phyloP scores from a whole-genome alignment of 768 basidiomycete genomes.

The Boletus sp. region DNA sequence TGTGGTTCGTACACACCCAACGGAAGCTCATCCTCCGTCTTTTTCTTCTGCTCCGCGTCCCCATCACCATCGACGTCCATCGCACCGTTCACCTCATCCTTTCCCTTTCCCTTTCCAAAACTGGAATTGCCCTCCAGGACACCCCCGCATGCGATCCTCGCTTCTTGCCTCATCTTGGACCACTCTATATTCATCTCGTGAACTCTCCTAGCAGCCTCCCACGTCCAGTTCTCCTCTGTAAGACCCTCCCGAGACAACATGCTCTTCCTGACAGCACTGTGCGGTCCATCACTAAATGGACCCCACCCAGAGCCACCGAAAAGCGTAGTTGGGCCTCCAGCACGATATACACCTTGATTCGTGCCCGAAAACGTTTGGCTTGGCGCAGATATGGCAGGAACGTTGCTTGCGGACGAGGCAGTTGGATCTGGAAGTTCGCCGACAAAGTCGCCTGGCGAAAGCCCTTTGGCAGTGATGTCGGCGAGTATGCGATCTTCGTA shows the following conservation, averaged over 20 bases:
- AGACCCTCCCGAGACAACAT: slow-evolving; percentile 77
- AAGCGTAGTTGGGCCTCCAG: slow-evolving; percentile 90
- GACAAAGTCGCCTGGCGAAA: slow-evolving; percentile 79
- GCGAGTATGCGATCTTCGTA: slow-evolving; percentile 82
- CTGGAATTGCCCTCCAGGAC: slow-evolving; percentile 35
- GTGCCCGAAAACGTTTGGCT: slow-evolving; percentile 42
- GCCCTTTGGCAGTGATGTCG: slow-evolving; percentile 77
- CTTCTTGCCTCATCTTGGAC: slow-evolving; percentile 55
- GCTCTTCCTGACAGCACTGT: slow-evolving; percentile 82
- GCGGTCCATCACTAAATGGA: slow-evolving; percentile 84
- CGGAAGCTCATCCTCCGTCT: slow-evolving; percentile 41
- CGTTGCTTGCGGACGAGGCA: slow-evolving; percentile 44
- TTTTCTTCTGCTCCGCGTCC: slow-evolving; percentile 25
- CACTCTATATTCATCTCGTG: slow-evolving; percentile 64
- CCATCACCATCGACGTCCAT: slow-evolving; percentile 32
- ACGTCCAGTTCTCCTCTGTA: slow-evolving; percentile 92
- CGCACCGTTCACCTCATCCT: slow-evolving; percentile 29
- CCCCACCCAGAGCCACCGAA: slow-evolving; percentile 85
- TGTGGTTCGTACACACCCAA: slow-evolving; percentile 84
- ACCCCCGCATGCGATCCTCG: slow-evolving; percentile 52
- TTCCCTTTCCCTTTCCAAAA: slow-evolving; percentile 33
- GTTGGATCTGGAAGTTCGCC: slow-evolving; percentile 80
- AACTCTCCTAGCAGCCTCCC: slow-evolving; percentile 66
- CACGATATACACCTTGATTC: slow-evolving; percentile 74
- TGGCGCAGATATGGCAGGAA: slow-evolving; percentile 35